These are phyloP conservation scores for Aspergillus ostianus DNA, from an alignment of 495 filamentous ascomycete genomes.

Conservation along the genomic window DNA sequence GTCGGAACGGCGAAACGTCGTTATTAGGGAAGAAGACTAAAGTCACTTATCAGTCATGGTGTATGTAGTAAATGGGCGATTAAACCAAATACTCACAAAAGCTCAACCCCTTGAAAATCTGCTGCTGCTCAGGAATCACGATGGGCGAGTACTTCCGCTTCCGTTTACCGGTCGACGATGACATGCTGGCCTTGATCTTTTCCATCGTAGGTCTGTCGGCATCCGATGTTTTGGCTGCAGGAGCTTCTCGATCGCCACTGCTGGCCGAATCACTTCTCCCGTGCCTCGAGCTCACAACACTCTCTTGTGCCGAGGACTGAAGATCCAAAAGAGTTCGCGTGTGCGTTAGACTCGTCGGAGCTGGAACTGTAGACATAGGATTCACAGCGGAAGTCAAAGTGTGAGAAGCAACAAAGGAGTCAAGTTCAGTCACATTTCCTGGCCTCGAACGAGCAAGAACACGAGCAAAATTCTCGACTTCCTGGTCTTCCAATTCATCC, in stretches of 20 bases:
- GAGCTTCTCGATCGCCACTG: not conserved
- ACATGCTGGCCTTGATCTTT: not conserved
- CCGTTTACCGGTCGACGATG: constrained; percentile 16
- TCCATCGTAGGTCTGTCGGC: constrained; percentile 1
- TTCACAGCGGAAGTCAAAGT: not conserved
- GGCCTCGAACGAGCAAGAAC: not conserved
- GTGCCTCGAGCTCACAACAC: too few relatives aligned
- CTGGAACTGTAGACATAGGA: not conserved
- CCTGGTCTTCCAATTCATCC: not conserved
- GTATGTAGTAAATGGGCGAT: not conserved
- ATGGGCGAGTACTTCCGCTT: constrained; percentile 30
- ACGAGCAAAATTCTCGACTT: not conserved
- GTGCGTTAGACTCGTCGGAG: not conserved
- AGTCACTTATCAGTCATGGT: constrained; percentile 4
- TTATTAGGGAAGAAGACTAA: constrained; percentile 79
- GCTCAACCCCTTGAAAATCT: constrained; percentile 62
- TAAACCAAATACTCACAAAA: constrained; percentile 51
- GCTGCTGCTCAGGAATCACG: constrained; percentile 54
- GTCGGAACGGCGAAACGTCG: constrained; percentile 63
- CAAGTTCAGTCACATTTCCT: not conserved
- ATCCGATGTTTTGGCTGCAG: constrained; percentile 8
- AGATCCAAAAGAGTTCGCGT: not conserved
- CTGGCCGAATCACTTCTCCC: not conserved
- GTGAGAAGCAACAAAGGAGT: not conserved
- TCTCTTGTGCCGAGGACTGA: not conserved